phyloP scores from a whole-genome alignment of 768 basidiomycete species.

The Lactarius hengduanensis region DNA sequence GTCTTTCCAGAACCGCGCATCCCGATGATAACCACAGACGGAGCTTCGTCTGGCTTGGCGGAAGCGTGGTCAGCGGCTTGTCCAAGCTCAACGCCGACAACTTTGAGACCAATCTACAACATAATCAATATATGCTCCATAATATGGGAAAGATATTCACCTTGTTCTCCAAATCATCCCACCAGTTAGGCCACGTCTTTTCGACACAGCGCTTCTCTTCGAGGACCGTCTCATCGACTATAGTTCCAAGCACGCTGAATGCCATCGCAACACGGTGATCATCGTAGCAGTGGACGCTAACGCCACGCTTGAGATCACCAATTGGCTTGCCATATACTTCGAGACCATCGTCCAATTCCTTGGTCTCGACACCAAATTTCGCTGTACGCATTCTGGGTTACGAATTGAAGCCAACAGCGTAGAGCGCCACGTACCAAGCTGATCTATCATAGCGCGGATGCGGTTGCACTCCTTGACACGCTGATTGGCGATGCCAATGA shows the following conservation, averaged over 20 bases:
- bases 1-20: conserved; percentile 99
- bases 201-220: conserved; percentile 98
- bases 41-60: conserved; percentile 40
- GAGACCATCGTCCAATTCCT: conserved; percentile 90
- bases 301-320: conserved; percentile 59
- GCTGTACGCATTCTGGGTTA: conserved; percentile 43
- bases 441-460: conserved; percentile 94
- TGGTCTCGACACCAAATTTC: conserved; percentile 92
- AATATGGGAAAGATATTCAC: conserved; percentile 39
- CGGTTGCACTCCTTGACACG: conserved; percentile 98
- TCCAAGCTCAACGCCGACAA: conserved; percentile 79
- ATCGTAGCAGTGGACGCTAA: conserved; percentile 92
- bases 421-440: conserved; percentile 64
- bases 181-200: conserved; percentile 99
- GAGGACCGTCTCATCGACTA: conserved; percentile 71
- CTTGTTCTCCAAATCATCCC: conserved; percentile 97
- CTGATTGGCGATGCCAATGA: conserved; percentile 96
- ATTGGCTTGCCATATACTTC: conserved; percentile 81
- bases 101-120: conserved; percentile 78
- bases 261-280: conserved; percentile 99
- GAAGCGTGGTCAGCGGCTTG: conserved; percentile 43
- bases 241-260: conserved; percentile 82
- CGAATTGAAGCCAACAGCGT: background rate
- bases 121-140: conserved; percentile 16
- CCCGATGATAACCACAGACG: conserved; percentile 78